Conservation (phyloP, 2,329 filamentous ascomycete species). For the Botrytis medusae region DNA sequence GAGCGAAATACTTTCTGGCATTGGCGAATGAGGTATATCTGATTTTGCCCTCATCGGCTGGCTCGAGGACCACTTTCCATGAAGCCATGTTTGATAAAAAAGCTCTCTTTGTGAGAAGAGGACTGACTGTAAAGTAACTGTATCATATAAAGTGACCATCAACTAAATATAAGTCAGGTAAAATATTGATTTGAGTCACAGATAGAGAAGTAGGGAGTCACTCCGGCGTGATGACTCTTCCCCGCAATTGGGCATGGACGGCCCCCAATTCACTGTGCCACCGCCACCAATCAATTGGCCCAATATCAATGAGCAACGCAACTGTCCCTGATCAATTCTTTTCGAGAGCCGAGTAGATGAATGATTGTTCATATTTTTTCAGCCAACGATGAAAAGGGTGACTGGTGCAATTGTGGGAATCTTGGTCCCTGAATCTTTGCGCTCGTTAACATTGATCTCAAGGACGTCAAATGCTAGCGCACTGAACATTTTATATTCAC, state of each 20-base stretch:
- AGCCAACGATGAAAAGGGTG: not conserved
- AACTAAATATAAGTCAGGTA: not conserved
- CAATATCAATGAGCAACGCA: not conserved
- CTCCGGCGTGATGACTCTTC: not conserved
- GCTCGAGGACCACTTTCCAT: not conserved
- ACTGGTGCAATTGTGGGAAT: not conserved
- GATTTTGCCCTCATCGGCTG: not conserved
- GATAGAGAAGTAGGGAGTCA: not conserved
- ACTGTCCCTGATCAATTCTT: not conserved
- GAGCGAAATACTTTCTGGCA: not conserved
- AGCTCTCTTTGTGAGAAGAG: not conserved
- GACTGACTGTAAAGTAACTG: not conserved
- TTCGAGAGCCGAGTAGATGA: not conserved
- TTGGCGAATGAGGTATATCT: not conserved
- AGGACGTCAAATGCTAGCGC: not conserved
- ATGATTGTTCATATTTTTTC: not conserved
- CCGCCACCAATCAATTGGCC: not conserved
- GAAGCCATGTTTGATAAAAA: not conserved
- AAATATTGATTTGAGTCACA: not conserved
- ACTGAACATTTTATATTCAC: not conserved
- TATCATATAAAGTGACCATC: not conserved
- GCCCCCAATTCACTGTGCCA: conserved; percentile 2
- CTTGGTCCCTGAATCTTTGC: not conserved
- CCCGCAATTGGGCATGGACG: not conserved
- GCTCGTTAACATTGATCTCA: not conserved